These are phyloP conservation scores for Colletotrichum simmondsii DNA, from an alignment of 2,329 filamentous ascomycete genomes.

Conservation along the genomic window DNA sequence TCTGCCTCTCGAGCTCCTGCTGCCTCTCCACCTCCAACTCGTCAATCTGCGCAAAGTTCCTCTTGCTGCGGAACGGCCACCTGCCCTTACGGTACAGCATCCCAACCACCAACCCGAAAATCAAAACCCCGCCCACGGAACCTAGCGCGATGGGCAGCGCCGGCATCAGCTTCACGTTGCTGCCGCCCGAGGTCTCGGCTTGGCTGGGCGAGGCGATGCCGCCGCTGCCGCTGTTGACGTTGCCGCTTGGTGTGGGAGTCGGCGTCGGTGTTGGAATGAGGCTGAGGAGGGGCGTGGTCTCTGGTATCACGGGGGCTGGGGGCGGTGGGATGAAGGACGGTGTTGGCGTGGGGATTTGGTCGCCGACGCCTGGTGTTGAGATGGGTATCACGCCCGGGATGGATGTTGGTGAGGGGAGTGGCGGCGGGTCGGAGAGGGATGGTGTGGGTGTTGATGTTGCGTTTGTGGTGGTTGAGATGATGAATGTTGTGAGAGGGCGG, in stretches of 20 bases:
- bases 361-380: background rate
- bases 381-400: constrained; percentile 7
- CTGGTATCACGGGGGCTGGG: background rate
- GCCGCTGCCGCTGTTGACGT: background rate
- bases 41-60: constrained; percentile 24
- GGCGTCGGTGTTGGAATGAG: constrained; percentile 4
- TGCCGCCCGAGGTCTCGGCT: constrained; percentile 2
- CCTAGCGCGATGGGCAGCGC: constrained; percentile 35
- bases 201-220: constrained; percentile 24
- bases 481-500: constrained; percentile 21
- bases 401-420: constrained; percentile 9
- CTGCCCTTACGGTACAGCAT: constrained; percentile 29
- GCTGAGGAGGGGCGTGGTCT: background rate
- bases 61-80: constrained; percentile 27
- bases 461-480: constrained; percentile 19
- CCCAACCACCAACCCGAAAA: constrained; percentile 29
- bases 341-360: background rate
- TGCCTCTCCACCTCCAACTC: constrained; percentile 30
- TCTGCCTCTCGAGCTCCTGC: constrained; percentile 27
- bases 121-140: constrained; percentile 31
- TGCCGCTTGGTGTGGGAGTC: background rate
- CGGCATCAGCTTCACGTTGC: constrained; percentile 30
- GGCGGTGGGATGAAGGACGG: background rate
- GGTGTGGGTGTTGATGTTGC: constrained; percentile 9
- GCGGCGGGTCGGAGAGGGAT: constrained; percentile 12